Percentiles rank a stretch among this genome's conserved stretches.
These are phyloP conservation scores for Actinomucor elegans DNA, from an alignment of 371 early-diverging fungal species.

Conservation along the genomic window DNA sequence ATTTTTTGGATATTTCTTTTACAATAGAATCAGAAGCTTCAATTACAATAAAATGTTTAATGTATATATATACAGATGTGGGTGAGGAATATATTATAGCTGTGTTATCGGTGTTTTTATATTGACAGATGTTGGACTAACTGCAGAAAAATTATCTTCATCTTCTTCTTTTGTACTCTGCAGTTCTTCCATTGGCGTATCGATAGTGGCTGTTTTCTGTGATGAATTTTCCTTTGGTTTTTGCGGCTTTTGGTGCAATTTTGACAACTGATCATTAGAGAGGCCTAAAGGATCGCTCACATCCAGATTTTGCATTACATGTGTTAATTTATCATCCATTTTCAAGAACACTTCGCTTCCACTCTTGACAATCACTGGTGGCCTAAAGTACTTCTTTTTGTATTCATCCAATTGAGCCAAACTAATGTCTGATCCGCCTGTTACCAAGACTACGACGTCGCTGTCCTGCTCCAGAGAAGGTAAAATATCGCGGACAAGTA, in stretches of 20 bases:
- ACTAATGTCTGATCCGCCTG: slow-evolving; percentile 62
- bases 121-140: no score
- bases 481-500: slow-evolving; percentile 53
- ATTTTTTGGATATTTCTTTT: no score
- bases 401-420: slow-evolving; percentile 50
- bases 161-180: no score
- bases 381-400: slow-evolving; percentile 46
- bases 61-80: no score
- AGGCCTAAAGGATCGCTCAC: slow-evolving; percentile 31
- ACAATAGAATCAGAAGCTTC: no score
- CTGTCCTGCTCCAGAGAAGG: slow-evolving; percentile 48
- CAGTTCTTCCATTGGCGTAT: no score
- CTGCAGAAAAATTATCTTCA: no score
- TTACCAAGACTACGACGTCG: slow-evolving; percentile 58
- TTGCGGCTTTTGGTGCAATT: slow-evolving; percentile 11
- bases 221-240: neutral
- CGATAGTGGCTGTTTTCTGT: no score
- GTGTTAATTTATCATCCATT: slow-evolving; percentile 43
- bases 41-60: no score
- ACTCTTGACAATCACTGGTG: slow-evolving; percentile 58
- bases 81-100: no score
- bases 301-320: slow-evolving; percentile 28
- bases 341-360: slow-evolving; percentile 62
- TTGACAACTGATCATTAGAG: slow-evolving; percentile 9
- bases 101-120: neutral